Evolutionary conservation across 2,329 filamentous ascomycete species (phyloP).

Genomic region (Trichophyton equinum): DNA sequence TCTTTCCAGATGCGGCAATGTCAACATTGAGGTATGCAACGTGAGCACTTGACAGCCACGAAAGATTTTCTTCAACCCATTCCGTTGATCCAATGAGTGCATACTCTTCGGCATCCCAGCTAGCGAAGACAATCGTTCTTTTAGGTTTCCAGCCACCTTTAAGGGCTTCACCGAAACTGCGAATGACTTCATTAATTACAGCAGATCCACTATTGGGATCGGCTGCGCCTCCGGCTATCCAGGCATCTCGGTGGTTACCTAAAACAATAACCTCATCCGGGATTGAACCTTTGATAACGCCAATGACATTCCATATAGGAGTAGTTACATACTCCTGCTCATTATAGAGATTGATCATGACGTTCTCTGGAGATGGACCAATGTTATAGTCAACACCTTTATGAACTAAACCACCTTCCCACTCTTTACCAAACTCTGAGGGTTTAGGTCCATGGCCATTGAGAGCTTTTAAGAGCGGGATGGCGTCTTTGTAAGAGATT

Average conservation of each 20-base stretch:
- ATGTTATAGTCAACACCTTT: constrained; percentile 77
- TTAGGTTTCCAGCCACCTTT: constrained; percentile 69
- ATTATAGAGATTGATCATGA: constrained; percentile 63
- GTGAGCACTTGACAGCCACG: constrained; percentile 61
- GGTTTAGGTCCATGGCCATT: constrained; percentile 78
- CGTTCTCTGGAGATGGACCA: constrained; percentile 61
- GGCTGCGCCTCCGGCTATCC: constrained; percentile 71
- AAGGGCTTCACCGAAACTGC: constrained; percentile 59
- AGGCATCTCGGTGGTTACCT: constrained; percentile 86
- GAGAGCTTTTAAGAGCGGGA: constrained; percentile 77
- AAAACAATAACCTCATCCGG: constrained; percentile 75
- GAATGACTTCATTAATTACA: constrained; percentile 63
- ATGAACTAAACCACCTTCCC: constrained; percentile 63
- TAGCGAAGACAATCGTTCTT: constrained; percentile 84
- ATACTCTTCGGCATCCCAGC: constrained; percentile 76
- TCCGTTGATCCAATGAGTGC: constrained; percentile 77
- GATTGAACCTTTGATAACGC: constrained; percentile 76
- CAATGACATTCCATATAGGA: constrained; percentile 82
- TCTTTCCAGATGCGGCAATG: constrained; percentile 52
- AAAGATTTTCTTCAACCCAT: constrained; percentile 82
- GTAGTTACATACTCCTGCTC: constrained; percentile 72
- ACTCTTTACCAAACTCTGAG: constrained; percentile 57
- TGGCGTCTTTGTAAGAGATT: constrained; percentile 73
- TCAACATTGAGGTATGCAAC: constrained; percentile 83
- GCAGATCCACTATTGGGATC: constrained; percentile 77